Conservation (phyloP, 352 stramenopile species). For the Elongisporangium prolatum region DNA sequence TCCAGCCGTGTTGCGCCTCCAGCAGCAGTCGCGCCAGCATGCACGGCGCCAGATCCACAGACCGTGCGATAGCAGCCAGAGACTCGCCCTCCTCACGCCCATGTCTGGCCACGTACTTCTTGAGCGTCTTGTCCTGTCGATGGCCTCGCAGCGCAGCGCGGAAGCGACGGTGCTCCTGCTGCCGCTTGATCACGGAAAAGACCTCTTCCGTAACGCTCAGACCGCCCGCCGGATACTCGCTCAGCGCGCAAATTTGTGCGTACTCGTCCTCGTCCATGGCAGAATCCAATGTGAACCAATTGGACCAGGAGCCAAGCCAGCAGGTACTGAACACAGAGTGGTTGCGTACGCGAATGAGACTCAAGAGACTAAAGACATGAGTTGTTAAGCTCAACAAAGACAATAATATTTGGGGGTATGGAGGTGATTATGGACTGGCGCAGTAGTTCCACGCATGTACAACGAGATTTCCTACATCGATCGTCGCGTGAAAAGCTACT, state of each 20-base stretch:
- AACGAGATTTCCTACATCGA: not conserved
- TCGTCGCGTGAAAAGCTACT: not conserved
- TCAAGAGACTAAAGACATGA: too few species aligned
- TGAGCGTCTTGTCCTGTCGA: conserved; percentile 53
- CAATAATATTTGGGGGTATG: not conserved
- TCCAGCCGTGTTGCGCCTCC: conserved; percentile 47
- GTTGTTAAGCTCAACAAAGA: not conserved
- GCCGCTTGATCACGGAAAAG: conserved; percentile 57
- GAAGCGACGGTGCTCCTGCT: conserved; percentile 40
- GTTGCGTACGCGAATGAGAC: too few species aligned
- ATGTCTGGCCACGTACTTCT: conserved; percentile 42
- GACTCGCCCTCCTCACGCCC: conserved; percentile 15
- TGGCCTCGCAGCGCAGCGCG: conserved; percentile 40
- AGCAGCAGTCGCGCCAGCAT: conserved; percentile 65
- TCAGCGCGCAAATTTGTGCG: conserved; percentile 38
- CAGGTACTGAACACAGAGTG: not conserved
- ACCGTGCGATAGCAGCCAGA: conserved; percentile 34
- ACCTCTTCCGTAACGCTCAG: conserved; percentile 44
- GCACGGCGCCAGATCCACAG: conserved; percentile 55
- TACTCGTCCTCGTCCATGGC: conserved; percentile 53
- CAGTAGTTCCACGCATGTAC: not conserved
- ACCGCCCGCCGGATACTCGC: conserved; percentile 17
- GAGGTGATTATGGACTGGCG: not conserved
- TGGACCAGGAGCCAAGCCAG: not conserved
- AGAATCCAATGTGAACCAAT: not conserved